Base-by-base conservation (phyloP, 2,329 filamentous ascomycete genomes). In the Neonectria magnoliae region DNA sequence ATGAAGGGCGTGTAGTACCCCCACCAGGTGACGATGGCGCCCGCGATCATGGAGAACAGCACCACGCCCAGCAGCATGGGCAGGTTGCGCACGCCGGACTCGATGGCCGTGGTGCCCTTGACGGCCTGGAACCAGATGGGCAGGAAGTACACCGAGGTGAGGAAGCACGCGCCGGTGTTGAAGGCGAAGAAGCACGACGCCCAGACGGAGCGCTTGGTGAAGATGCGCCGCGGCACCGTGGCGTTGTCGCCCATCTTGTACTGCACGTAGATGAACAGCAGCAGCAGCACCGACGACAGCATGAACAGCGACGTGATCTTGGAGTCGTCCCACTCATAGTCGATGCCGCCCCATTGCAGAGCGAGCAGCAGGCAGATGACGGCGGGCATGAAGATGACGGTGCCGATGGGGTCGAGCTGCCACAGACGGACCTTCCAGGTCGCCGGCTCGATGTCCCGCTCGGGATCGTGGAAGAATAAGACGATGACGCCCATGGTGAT, bases 81-180 rank as follows among this genome's bases (percentile, higher is more conserved):
- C 5, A 83, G 70, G 53, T 78, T 81, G n/a, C 76, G 76, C 41
- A 82, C 77, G 3, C 81, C 81, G 6, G 80, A 81, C 44, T 77
- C 71, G 22, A 79, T 71, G 22, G 82, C 78, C 2, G 73, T 76
- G 18, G 77, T 77, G 9, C 78, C 80, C 41, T 82, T 76, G 16
- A 84, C 79, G 5, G 81, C 78, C 66, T 83, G 81, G 68, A 84
- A 84, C 80, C 81, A 84, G 38, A 83, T 79, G 1, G 82, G 80
- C 0, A 83, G 62, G 61, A 78, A 83, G 64, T 81, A 82, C 22
- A 82, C 64, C 16, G 69, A 64, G 0, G 71, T 60, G 31, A 76
- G 65, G 57, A 78, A 76, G 18, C 73, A 76, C 1, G 75, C 78
- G 33, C 80, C 77, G 36, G 81, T 79, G 50, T 80, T 76, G 66